These are phyloP conservation scores for Piromyces finnis DNA, from an alignment of 192 early-diverging fungal species.

Conservation along the genomic window DNA sequence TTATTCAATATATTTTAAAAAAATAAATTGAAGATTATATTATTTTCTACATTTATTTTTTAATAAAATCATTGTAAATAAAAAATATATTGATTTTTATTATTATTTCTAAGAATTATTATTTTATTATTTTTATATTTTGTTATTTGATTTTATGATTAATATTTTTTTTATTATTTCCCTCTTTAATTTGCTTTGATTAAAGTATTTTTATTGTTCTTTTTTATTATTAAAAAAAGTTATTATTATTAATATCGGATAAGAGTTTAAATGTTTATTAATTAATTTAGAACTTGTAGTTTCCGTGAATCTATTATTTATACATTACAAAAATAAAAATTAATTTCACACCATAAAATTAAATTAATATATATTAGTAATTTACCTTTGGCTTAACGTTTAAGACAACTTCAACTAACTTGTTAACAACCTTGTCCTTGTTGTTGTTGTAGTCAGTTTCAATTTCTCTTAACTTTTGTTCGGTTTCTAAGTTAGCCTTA, in stretches of 20 bases:
- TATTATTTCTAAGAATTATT: too few species aligned
- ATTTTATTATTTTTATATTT: too few species aligned
- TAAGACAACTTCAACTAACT: constrained; percentile 38
- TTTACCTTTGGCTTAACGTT: constrained; percentile 47
- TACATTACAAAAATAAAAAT: background rate
- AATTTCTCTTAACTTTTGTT: constrained; percentile 42
- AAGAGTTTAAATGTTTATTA: background rate
- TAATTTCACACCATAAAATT: background rate
- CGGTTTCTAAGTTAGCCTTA: constrained; percentile 50
- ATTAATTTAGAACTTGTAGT: background rate
- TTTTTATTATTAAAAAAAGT: too few species aligned
- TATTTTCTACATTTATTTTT: background rate
- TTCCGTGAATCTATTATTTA: background rate
- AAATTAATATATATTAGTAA: background rate
- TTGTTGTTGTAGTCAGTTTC: constrained; percentile 34
- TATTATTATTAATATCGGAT: too few species aligned
- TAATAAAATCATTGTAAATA: background rate
- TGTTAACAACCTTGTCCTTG: constrained; percentile 45
- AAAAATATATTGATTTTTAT: background rate
- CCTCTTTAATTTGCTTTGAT: too few species aligned
- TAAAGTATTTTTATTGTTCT: too few species aligned
- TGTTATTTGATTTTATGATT: too few species aligned
- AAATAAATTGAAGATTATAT: background rate
- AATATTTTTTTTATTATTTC: too few species aligned
- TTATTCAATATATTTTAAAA: background rate